Evolutionary conservation across 2,329 filamentous ascomycete genomes (phyloP).

Genomic region (Endoconidiophora polonica): DNA sequence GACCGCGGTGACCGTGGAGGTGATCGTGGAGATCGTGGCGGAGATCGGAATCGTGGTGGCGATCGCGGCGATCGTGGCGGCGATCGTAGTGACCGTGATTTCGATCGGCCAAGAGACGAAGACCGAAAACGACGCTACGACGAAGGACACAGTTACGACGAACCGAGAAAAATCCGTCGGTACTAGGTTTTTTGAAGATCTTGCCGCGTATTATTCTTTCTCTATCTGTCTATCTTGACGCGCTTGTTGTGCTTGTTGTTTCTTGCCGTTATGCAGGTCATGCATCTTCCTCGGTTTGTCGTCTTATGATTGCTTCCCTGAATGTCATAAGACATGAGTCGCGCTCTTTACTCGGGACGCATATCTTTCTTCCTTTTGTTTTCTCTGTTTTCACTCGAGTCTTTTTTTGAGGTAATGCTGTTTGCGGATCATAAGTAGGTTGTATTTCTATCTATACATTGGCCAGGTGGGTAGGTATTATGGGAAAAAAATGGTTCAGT

Average conservation of each 20-base stretch:
- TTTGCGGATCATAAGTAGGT: slow-evolving; percentile 2
- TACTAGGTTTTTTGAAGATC: slow-evolving; percentile 28
- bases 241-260: not conserved
- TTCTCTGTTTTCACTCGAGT: slow-evolving; percentile 19
- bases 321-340: not conserved
- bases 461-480: slow-evolving; percentile 3
- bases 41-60: slow-evolving; percentile 13
- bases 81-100: slow-evolving; percentile 25
- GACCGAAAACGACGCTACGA: slow-evolving; percentile 51
- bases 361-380: slow-evolving; percentile 14
- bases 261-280: not conserved
- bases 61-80: slow-evolving; percentile 15
- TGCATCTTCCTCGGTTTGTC: slow-evolving; percentile 17
- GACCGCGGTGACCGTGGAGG: slow-evolving; percentile 13
- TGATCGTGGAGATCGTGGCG: slow-evolving; percentile 13
- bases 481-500: slow-evolving; percentile 9
- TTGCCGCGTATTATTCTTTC: not conserved
- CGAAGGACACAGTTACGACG: slow-evolving; percentile 68
- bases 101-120: slow-evolving; percentile 40
- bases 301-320: slow-evolving; percentile 1
- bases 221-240: too few relatives aligned
- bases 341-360: not conserved
- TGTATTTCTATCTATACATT: slow-evolving; percentile 11
- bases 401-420: slow-evolving; percentile 4
- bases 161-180: slow-evolving; percentile 49